phyloP scores from a whole-genome alignment of 2,329 filamentous ascomycete species.

The Epichloe hybrida region DNA sequence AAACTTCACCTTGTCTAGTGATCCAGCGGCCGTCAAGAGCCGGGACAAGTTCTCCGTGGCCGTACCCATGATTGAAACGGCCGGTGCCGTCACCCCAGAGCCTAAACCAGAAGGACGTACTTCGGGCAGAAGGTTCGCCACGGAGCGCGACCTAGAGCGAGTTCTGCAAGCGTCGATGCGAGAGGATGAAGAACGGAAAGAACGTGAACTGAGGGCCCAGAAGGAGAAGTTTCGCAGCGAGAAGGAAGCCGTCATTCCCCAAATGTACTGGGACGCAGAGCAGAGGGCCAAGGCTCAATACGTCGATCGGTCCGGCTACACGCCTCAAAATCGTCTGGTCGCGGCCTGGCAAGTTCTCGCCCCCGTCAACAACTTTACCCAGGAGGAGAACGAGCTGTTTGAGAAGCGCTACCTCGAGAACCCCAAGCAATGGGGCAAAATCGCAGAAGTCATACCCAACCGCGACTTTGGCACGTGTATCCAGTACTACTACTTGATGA shows the following conservation, averaged over 20 bases:
- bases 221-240: slow-evolving; percentile 61
- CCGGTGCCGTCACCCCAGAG: slow-evolving; percentile 32
- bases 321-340: slow-evolving; percentile 53
- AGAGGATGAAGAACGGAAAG: slow-evolving; percentile 56
- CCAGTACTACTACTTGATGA: slow-evolving; percentile 75
- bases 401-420: slow-evolving; percentile 62
- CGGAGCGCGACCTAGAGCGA: slow-evolving; percentile 59
- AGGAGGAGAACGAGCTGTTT: slow-evolving; percentile 56
- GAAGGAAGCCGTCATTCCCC: slow-evolving; percentile 62
- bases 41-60: slow-evolving; percentile 37
- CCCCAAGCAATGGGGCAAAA: slow-evolving; percentile 71
- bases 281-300: slow-evolving; percentile 47
- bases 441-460: slow-evolving; percentile 52
- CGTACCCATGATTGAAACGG: slow-evolving; percentile 21
- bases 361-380: slow-evolving; percentile 60
- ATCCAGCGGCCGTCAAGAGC: slow-evolving; percentile 40
- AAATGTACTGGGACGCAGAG: slow-evolving; percentile 51
- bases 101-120: slow-evolving; percentile 43
- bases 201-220: slow-evolving; percentile 49
- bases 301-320: slow-evolving; percentile 50
- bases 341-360: slow-evolving; percentile 59
- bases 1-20: slow-evolving; percentile 41
- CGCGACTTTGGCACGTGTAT: slow-evolving; percentile 70
- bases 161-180: slow-evolving; percentile 59
- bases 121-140: slow-evolving; percentile 44